Base-by-base conservation (phyloP, 331 rosid genomes). In the Pyrus hybrid region DNA sequence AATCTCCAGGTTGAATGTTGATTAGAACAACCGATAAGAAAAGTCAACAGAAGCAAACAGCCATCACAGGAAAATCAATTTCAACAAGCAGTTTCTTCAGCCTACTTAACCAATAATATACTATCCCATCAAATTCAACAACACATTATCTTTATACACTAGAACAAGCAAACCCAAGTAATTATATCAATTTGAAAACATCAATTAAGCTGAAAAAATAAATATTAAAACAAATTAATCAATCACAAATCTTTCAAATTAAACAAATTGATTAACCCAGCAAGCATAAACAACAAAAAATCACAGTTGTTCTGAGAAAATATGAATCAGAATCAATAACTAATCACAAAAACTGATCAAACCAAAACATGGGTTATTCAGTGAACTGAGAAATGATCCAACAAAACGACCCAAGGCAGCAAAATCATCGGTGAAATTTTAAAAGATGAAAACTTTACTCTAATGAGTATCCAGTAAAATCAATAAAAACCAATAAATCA, bases 31-130 rank as follows among this genome's bases (percentile, higher is more conserved):
- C 28, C 53, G 45, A 62, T 41, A 17, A 9, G 11, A 81, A 72
- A 62, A 74, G 83, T 80, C 83, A 80, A 80, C 47, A 67, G 17
- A 30, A 71, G n/a, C 49, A 74, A 73, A 29, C 32, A 58, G 45
- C 61, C 13, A 23, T 49, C 67, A 57, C 16, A 66, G 17, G 54
- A 33, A 28, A 70, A 49, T 9, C 20, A 67, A 33, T 51, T 53
- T 26, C 47, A 35, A 53, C 4, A 74, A 74, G 47, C 47, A 47
- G 14, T 18, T 43, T 22, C 12, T 73, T 25, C 58, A 28, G 69
- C 37, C 69, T 3, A n/a, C 11, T 43, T 41, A 10, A 35, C 22
- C 47, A 32, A 61, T 22, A 70, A 13, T 45, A 33, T 53, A 65
- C 58, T 29, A 22, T 21, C n/a, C 20, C 35, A 23, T 63, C 56